These are phyloP conservation scores for Brettanomyces anomalus DNA, from an alignment of 805 yeast species.

Conservation along the genomic window DNA sequence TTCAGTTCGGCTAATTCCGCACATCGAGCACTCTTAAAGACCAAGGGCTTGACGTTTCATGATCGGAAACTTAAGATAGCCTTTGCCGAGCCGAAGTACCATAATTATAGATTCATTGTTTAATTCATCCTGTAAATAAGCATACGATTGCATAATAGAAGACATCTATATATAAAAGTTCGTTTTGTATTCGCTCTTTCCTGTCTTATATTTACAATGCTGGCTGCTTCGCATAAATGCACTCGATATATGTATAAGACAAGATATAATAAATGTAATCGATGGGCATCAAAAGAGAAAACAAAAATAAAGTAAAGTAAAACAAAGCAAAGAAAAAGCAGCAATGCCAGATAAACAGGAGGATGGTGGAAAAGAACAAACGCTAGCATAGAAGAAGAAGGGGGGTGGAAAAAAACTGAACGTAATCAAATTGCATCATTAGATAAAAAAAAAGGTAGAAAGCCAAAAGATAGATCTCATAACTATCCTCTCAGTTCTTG, in stretches of 20 bases:
- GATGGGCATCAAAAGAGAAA: conserved; percentile 1
- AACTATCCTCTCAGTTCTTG: conserved; percentile 21
- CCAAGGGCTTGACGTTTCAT: conserved; percentile 34
- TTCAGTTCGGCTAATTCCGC: conserved; percentile 37
- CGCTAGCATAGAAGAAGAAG: too few relatives aligned
- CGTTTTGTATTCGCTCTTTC: too few relatives aligned
- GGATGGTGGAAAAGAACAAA: too few relatives aligned
- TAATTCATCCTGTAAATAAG: conserved; percentile 4
- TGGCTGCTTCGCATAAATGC: conserved; percentile 4
- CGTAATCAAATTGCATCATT: not conserved
- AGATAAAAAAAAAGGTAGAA: not conserved
- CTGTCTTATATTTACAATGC: conserved; percentile 2
- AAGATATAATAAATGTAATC: not conserved
- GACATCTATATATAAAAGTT: too few relatives aligned
- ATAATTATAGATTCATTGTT: conserved; percentile 19
- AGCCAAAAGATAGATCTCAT: conserved; percentile 1
- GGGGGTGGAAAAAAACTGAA: too few relatives aligned
- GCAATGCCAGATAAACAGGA: too few relatives aligned
- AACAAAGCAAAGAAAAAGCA: not conserved
- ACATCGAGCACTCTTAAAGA: conserved; percentile 33
- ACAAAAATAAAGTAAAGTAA: not conserved
- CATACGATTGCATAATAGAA: not conserved
- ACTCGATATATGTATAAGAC: conserved; percentile 1
- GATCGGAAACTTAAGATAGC: conserved; percentile 33
- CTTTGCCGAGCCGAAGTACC: conserved; percentile 17